Base-by-base conservation (phyloP, 805 yeast genomes). In the Starmerella bombi region DNA sequence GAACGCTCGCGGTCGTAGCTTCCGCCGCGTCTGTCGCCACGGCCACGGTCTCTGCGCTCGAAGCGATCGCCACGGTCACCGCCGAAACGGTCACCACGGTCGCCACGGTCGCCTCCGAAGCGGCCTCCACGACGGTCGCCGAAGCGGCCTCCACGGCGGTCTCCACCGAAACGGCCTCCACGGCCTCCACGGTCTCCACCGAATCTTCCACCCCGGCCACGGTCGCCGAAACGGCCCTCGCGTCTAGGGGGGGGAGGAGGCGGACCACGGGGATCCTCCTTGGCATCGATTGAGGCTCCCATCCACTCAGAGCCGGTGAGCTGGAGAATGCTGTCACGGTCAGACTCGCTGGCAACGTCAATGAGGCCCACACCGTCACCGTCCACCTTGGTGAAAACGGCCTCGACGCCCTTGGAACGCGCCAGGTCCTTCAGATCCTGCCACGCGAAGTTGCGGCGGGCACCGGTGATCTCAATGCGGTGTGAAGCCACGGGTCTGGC, bases 261-360 rank as follows among this genome's bases (percentile, higher is more conserved):
- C 15, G 60, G 59, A 16, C 59, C 59, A 10, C 53, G 45, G 31
- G 55, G 71, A 55, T 84, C 95, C 64, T 75, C 82, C 66, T 77
- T 83, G 40, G 85, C 80, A 36, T 71, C 60, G 40, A 85, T 66
- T 37, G 67, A 64, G 39, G 72, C 59, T 51, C 85, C 94, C 58
- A 73, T 72, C 68, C 74, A 76, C 46, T 77, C 88, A 46, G 74
- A 66, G 50, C 46, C 94, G 58, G 84, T 85, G 52, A 91, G 66
- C 43, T 72, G 71, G 17, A 91, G 88, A n/a, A 88, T 94, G 55
- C 75, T 63, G 9, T 86, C 77, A 9, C 97, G 85, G 58, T 91
- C 98, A 43, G 82, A 94, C 18, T 93, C 75, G 25, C 88, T 77
- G 29, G 93, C 80, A 59, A 91, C 91, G 60, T 91, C 93, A 4